A percentile compares a stretch with the other conserved stretches of the same genome.
phyloP scores from a whole-genome alignment of 768 basidiomycete species.

The Pleurotus citrinopileatus region DNA sequence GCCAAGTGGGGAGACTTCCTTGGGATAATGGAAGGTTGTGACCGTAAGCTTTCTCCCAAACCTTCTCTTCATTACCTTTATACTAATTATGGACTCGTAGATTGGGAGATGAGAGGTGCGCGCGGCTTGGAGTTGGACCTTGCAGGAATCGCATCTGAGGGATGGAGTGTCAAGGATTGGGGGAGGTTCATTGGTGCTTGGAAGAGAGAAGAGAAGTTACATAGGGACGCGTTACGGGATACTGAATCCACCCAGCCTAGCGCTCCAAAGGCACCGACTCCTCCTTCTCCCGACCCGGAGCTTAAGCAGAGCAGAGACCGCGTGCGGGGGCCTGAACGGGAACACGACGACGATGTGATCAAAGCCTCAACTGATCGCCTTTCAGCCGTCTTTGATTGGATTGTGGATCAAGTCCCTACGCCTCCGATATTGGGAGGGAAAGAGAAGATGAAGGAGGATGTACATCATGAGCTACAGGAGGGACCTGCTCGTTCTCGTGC shows the following conservation, averaged over 20 bases:
- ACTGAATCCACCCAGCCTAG: conserved; percentile 17
- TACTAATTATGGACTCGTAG: conserved; percentile 21
- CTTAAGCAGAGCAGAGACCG: conserved; percentile 14
- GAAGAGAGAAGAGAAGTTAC: conserved; percentile 51
- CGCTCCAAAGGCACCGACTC: not conserved
- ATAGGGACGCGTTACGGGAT: conserved; percentile 24
- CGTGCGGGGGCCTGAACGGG: conserved; percentile 23
- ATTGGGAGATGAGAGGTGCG: conserved; percentile 94
- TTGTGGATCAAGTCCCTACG: conserved; percentile 66
- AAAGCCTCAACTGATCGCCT: conserved; percentile 69
- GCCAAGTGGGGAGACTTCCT: conserved; percentile 97
- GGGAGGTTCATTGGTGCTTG: conserved; percentile 57
- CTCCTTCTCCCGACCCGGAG: not conserved
- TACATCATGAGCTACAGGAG: conserved; percentile 6
- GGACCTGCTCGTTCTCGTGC: conserved; percentile 11
- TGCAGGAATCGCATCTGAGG: conserved; percentile 41
- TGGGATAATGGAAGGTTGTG: conserved; percentile 83
- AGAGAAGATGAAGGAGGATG: conserved; percentile 12
- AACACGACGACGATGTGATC: conserved; percentile 51
- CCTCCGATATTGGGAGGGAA: conserved; percentile 19
- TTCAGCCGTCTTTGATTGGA: conserved; percentile 77
- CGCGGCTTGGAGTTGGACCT: conserved; percentile 70
- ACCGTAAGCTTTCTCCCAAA: conserved; percentile 46
- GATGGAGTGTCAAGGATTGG: conserved; percentile 60
- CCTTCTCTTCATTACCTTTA: not conserved